Base-by-base conservation (phyloP, 2,329 filamentous ascomycete species). In the Aspergillus arachidicola region DNA sequence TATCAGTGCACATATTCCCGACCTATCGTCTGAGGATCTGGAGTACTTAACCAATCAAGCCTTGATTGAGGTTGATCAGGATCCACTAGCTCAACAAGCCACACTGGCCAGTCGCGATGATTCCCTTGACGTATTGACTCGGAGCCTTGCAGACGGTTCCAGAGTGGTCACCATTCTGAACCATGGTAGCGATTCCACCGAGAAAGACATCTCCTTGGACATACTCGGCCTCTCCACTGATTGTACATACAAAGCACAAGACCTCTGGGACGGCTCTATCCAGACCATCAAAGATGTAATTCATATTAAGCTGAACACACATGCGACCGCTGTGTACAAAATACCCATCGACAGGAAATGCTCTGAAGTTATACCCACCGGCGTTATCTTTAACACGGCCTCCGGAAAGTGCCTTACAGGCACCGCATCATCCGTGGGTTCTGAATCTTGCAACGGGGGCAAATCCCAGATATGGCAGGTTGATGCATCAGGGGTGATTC, bases 371-470 rank as follows among this genome's bases (percentile, higher is more conserved):
- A 76, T 74, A 10, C 81, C 82, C 0, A 85, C 82, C 0, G 83
- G 83, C 5, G 77, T 82, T 68, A 79, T 85, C 56, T 83, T 85
- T 71, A 84, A 84, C 66, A 83, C 82, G 0, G 79, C 76, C 26
- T 82, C 80, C 2, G 71, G 79, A 11, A 76, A 77, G 34, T 83
- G 81, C 63, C 71, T 85, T 38, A 80, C 80, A 5, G 78, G 76
- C 6, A 57, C 51, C 1, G 63, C 68, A 2, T 68, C 69, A 9
- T 67, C 60, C 7, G 67, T 81, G 6, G 68, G 38, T 0, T 83
- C 79, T 69, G 65, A 68, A 5, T 63, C 69, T 4, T 84, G 82
- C 62, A 71, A 75, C 36, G 82, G 72, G 10, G 65, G 68, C 0
- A 75, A 81, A 65, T 69, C 69, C 4, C 82, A 85, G 71, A 75